phyloP scores from a whole-genome alignment of 2,329 filamentous ascomycete genomes.

The Colletotrichum kahawae region DNA sequence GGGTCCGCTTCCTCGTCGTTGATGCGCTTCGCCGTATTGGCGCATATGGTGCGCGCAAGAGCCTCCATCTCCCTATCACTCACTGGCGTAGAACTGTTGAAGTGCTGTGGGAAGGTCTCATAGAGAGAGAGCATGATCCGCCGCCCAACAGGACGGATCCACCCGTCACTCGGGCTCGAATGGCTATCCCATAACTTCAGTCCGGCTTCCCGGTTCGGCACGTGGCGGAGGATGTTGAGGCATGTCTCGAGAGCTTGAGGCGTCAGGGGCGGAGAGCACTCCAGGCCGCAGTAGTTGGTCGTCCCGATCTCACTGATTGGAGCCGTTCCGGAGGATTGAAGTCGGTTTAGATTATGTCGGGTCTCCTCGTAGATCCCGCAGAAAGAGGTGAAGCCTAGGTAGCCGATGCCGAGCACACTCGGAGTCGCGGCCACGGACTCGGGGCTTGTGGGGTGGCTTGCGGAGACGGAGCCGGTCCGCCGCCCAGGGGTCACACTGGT shows the following conservation, averaged over 20 bases:
- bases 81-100: conserved; percentile 29
- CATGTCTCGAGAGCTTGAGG: conserved; percentile 36
- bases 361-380: conserved; percentile 47
- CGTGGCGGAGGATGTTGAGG: conserved; percentile 39
- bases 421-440: conserved; percentile 6
- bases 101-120: conserved; percentile 26
- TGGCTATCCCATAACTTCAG: conserved; percentile 25
- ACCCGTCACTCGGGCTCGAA: conserved; percentile 31
- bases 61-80: conserved; percentile 35
- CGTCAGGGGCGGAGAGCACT: conserved; percentile 14
- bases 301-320: conserved; percentile 11
- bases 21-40: conserved; percentile 41
- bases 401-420: conserved; percentile 33
- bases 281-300: neutral
- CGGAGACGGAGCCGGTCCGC: conserved; percentile 8
- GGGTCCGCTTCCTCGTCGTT: conserved; percentile 38
- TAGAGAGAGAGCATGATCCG: conserved; percentile 37
- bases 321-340: conserved; percentile 24
- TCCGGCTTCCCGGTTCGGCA: conserved; percentile 33
- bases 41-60: conserved; percentile 38
- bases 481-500: neutral
- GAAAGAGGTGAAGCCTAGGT: conserved; percentile 51
- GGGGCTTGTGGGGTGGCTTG: conserved; percentile 16
- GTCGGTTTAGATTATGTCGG: conserved; percentile 40
- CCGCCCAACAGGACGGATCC: conserved; percentile 33